Base-by-base conservation (phyloP, 108 stramenopile genomes). In the Cylindrotheca closterium region DNA sequence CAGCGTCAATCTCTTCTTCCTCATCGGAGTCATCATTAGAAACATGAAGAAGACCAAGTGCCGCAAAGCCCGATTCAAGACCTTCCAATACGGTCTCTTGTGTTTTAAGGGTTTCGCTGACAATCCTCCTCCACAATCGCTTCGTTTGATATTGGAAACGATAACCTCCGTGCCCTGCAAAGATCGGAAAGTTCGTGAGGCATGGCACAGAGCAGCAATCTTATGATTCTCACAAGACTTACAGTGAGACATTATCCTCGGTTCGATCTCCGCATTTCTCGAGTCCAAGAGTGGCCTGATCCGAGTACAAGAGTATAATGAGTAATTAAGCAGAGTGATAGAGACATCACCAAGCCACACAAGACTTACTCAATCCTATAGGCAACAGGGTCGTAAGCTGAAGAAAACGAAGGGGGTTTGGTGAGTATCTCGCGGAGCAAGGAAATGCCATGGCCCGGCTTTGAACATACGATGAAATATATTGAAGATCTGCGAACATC, bases 131-230 rank as follows among this genome's bases (percentile, higher is more conserved):
- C 84, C 79, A 83, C 0, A 83, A 42, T 4, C 71, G 65, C 50
- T 85, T 88, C 1, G 83, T 84, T 68, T 93, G 86, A 55, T 93
- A 93, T 54, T 93, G 88, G 49, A 93, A 85, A 24, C 92, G 79
- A 51, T 79, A 80, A 8, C 86, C 85, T 22, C 88, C 88, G n/a
- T 89, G 86, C 88, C 37, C 37, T 42, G 37, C 15, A 42, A 42
- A 7, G n/a, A n/a, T n/a, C n/a, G n/a, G n/a, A n/a, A n/a, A n/a
- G n/a, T n/a, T n/a, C n/a, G n/a, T n/a, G n/a, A n/a, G n/a, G n/a
- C n/a, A n/a, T n/a, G n/a, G n/a, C n/a, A n/a, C n/a, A n/a, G n/a
- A n/a, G n/a, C n/a, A n/a, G n/a, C n/a, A n/a, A n/a, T n/a, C n/a
- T n/a, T n/a, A n/a, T n/a, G n/a, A n/a, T n/a, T n/a, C n/a, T n/a